Percentiles rank a stretch among this genome's conserved stretches.
Conservation (phyloP, 208 protist species). For the Tritrichomonas musculus region DNA sequence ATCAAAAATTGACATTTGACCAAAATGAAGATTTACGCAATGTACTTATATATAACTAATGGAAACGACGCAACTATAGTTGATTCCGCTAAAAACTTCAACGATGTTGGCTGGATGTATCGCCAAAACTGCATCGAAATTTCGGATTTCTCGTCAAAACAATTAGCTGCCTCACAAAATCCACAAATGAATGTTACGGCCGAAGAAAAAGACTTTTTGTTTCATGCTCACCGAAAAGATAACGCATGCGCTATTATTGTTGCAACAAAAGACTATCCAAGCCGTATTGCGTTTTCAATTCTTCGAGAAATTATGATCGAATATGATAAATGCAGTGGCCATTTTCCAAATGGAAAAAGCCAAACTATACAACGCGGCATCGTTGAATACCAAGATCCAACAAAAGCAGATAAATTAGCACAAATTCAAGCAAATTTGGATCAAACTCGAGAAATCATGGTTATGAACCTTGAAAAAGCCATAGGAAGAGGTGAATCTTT, state of each 20-base stretch:
- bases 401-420: background rate
- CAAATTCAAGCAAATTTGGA: background rate
- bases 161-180: background rate
- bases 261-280: constrained; percentile 1
- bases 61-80: background rate
- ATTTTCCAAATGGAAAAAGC: background rate
- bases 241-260: background rate
- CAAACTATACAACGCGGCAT: background rate
- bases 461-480: background rate
- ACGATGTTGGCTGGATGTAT: background rate
- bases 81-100: background rate
- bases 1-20: no score
- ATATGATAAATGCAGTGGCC: background rate
- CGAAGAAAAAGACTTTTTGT: background rate
- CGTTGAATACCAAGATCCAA: background rate
- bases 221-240: background rate
- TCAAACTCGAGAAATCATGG: constrained; percentile 2
- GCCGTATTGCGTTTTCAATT: background rate
- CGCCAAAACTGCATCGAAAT: background rate
- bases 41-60: background rate
- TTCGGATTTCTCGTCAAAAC: background rate
- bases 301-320: background rate
- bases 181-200: background rate
- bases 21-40: constrained; percentile 1
- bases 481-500: background rate